Base-by-base conservation (phyloP, 306 rosid genomes). In the Quercus gilva region DNA sequence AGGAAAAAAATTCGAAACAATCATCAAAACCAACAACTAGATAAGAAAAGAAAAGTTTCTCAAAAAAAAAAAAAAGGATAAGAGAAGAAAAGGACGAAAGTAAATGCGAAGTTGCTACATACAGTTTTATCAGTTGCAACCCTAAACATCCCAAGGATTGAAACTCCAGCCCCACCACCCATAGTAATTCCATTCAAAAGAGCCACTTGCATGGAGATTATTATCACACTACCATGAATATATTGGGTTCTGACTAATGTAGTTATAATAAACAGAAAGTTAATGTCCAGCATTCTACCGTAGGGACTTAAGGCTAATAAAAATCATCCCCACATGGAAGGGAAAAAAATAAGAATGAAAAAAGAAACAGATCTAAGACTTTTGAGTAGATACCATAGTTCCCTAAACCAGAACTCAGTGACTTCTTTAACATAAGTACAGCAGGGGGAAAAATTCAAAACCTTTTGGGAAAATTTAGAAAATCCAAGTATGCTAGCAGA, bases 111-210 rank as follows among this genome's bases (percentile, higher is more conserved):
- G 29, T 28, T 28, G 29, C 29, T 28, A 28, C 29, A 28, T 28
- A 28, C 29, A 28, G 29, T 28, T 28, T 28, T 28, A 28, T 28
- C 29, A 28, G 3, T 28, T 28, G 29, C 29, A 28, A 28, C 29
- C 29, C 29, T 28, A 56, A 95, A 91, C 49, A 90, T 95, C 70
- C 97, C 97, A 1, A 98, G 99, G 75, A 95, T 85, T 80, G 99
- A 92, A 73, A 95, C 83, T 77, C 97, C 99, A 71, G 93, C 97
- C 37, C 99, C 99, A 67, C 99, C 99, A 80, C 99, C 98, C 99
- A 95, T 91, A 75, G 97, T 93, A 79, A 95, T 81, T 55, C 99
- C 98, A 87, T 95, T 87, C 72, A 95, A 84, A 84, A 93, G 89
- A 65, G 99, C 94, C 79, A 91, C 95, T 98, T 95, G 88, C 84